phyloP scores from a whole-genome alignment of 371 early-diverging fungal species.

The Actinomortierella wolfii region DNA sequence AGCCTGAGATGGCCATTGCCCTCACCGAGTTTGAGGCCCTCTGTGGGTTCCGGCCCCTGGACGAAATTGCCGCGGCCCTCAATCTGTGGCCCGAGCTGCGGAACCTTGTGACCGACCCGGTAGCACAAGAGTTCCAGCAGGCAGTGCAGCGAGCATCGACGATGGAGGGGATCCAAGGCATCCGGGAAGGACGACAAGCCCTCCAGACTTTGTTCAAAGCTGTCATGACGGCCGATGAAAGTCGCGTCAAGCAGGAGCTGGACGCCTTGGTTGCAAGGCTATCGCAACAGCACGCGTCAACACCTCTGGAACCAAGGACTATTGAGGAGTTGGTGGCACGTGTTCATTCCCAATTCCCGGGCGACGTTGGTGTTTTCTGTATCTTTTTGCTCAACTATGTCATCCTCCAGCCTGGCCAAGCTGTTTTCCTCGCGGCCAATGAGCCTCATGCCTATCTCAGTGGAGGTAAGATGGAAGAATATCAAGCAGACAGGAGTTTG shows the following conservation, averaged over 20 bases:
- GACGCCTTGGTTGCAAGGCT: constrained; percentile 58
- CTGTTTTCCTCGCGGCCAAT: constrained; percentile 95
- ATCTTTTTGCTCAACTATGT: constrained; percentile 89
- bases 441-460: constrained; percentile 97
- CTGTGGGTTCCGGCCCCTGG: constrained; percentile 91
- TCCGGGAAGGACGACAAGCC: constrained; percentile 56
- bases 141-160: constrained; percentile 15
- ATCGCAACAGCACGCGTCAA: constrained; percentile 8
- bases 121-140: constrained; percentile 24
- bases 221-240: constrained; percentile 68
- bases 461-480: constrained; percentile 67
- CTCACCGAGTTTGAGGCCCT: constrained; percentile 94
- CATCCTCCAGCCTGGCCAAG: constrained; percentile 80
- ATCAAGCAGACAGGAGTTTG: background rate
- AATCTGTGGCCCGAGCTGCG: constrained; percentile 77
- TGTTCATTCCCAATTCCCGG: constrained; percentile 85
- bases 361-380: constrained; percentile 91
- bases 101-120: constrained; percentile 60
- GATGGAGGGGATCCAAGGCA: constrained; percentile 24
- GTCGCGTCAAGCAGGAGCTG: constrained; percentile 56
- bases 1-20: constrained; percentile 98
- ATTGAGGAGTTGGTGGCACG: constrained; percentile 72
- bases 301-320: constrained; percentile 6
- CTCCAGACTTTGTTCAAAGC: constrained; percentile 70
- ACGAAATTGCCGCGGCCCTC: constrained; percentile 74